These are phyloP conservation scores for Bipolaris oryzae DNA, from an alignment of 2,329 filamentous ascomycete genomes.

Conservation along the genomic window DNA sequence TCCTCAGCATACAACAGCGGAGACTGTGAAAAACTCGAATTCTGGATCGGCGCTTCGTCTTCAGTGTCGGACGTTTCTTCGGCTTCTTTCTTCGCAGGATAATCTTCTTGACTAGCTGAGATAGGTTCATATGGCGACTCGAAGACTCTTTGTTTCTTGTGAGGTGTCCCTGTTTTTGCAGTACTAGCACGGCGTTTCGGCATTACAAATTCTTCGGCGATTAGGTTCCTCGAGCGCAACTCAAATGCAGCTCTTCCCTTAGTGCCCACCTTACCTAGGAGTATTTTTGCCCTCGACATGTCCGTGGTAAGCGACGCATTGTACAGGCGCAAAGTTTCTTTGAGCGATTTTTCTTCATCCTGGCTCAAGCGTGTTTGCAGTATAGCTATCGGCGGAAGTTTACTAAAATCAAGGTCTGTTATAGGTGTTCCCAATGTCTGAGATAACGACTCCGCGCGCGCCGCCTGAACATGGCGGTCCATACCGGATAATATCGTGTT, in stretches of 20 bases:
- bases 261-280: constrained; percentile 75
- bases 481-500: constrained; percentile 26
- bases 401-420: constrained; percentile 48
- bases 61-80: constrained; percentile 20
- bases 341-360: constrained; percentile 67
- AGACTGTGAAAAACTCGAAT: constrained; percentile 10
- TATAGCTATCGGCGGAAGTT: constrained; percentile 71
- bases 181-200: constrained; percentile 27
- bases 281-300: constrained; percentile 71
- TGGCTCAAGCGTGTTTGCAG: constrained; percentile 71
- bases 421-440: constrained; percentile 23
- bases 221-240: constrained; percentile 69
- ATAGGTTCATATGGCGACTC: constrained; percentile 12
- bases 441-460: constrained; percentile 24
- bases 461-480: constrained; percentile 28
- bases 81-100: constrained; percentile 33
- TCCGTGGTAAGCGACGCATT: constrained; percentile 71
- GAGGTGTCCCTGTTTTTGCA: constrained; percentile 15
- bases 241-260: constrained; percentile 78
- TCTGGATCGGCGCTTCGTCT: constrained; percentile 13
- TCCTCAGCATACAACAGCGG: constrained; percentile 14
- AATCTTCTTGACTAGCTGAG: constrained; percentile 21
- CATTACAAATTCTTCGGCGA: constrained; percentile 57
- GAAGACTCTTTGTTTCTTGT: constrained; percentile 27
- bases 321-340: constrained; percentile 64